Evolutionary conservation across 2,329 filamentous ascomycete species (phyloP), one percentile per base, ranked within the genome.

Genomic region (Amphichorda felina): DNA sequence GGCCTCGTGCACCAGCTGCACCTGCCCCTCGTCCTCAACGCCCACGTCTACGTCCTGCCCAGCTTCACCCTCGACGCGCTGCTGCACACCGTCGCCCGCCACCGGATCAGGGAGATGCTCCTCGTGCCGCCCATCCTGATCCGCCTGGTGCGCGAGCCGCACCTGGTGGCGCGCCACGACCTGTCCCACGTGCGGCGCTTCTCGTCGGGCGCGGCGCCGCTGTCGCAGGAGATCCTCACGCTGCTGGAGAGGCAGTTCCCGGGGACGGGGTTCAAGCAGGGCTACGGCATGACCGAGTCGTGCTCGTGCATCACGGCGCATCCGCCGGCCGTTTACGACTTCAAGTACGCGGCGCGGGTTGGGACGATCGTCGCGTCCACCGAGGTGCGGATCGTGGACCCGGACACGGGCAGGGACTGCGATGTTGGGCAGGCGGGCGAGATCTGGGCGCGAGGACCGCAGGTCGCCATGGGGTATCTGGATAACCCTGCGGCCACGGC

Each of bases 251-350:
- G 62, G 40, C 67, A 64, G 33, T 79, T 78, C 45, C 75, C 75
- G 0, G 55, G 64, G 2, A 73, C 68, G 0, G 72, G 72, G 0
- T 76, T 80, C 51, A 74, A 74, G 44, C 75, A 79, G 46, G 75
- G 73, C 2, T 81, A 79, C 45, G 77, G 77, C 19, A 80, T 82
- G 75, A 82, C 77, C 0, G 77, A 80, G 50, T 70, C 64, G 1
- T 80, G 73, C 49, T 65, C 61, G 2, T 79, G 72, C 43, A 75
- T 82, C 41, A 78, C 74, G 0, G 64, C 70, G 0, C 75, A 79
- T 36, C 71, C 75, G 4, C 67, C 67, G 0, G 59, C 64, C 1
- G 63, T 66, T 33, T 73, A 70, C 40, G 60, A 60, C 10, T 81
- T 71, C 55, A 63, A 68, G 33, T 72, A 79, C 41, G 74, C 66